Base-by-base conservation (phyloP, 2,329 filamentous ascomycete species). In the Xylaria sp. region DNA sequence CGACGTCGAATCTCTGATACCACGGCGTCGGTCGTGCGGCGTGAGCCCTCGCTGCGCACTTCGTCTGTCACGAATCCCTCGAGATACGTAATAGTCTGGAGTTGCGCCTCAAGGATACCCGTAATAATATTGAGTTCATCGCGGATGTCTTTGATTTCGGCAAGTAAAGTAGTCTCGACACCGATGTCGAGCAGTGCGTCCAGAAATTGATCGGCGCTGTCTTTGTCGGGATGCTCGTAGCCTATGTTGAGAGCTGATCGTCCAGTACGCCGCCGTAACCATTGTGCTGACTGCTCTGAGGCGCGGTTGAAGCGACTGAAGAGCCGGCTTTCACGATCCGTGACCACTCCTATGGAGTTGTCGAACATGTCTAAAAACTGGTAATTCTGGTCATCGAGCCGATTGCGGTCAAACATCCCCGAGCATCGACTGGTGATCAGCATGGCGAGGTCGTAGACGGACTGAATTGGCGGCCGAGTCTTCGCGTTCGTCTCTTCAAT, bases 291-390 rank as follows among this genome's bases (percentile, higher is more conserved):
- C 73, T 87, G 82, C 12, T 81, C 83, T 0, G 88, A 90, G 0
- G 88, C 89, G 15, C 78, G 80, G 69, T 90, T 89, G 79, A 91
- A 91, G 15, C 82, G 81, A 41, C 82, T 81, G 72, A 91, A 91
- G 0, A 91, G 82, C n/a, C 84, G 79, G 0, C 86, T 89, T 75
- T 90, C 87, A 48, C 79, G 82, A 76, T 84, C 85, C 25, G 85
- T 87, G 1, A 84, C 80, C 1, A 78, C 79, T 12, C 89, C 89
- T 51, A 91, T 90, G 1, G 86, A 88, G 15, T 84, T 84, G 72
- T 91, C 89, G 69, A 92, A 91, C 86, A 91, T 91, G 70, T 91
- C 89, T 0, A 91, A 76, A 62, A 91, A 91, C 69, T 90, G 87
- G 59, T 88, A 89, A 37, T 89, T 83, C 65, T 89, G 87, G 70